These are phyloP conservation scores for Neonectria ditissima DNA, from an alignment of 2,329 filamentous ascomycete species.

Conservation along the genomic window DNA sequence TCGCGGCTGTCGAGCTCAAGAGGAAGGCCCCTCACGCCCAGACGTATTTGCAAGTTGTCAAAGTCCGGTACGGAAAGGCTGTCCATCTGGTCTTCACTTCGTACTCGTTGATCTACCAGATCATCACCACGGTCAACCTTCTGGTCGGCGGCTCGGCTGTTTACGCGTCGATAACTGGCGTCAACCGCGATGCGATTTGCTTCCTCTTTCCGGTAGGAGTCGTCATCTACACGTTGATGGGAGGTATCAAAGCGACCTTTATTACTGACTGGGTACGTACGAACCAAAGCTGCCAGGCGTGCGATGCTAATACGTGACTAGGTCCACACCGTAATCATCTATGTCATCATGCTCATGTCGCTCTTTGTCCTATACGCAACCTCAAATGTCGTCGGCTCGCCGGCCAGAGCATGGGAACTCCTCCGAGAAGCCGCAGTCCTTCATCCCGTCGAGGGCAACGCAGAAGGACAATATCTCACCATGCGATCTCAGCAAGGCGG, in stretches of 20 bases:
- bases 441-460: constrained; percentile 20
- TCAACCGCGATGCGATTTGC: constrained; percentile 27
- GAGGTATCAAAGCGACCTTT: constrained; percentile 26
- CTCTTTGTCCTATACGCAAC: constrained; percentile 26
- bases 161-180: constrained; percentile 24
- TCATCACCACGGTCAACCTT: constrained; percentile 27
- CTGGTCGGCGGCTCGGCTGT: constrained; percentile 26
- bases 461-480: constrained; percentile 19
- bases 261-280: constrained; percentile 24
- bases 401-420: constrained; percentile 20
- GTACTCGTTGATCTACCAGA: constrained; percentile 23
- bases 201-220: constrained; percentile 26
- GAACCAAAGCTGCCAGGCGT: background rate
- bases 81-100: constrained; percentile 21
- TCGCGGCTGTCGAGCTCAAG: constrained; percentile 23
- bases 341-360: constrained; percentile 23
- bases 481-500: constrained; percentile 22
- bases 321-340: constrained; percentile 24
- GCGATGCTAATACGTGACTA: background rate
- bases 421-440: constrained; percentile 16
- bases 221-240: constrained; percentile 24
- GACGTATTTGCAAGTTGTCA: constrained; percentile 20
- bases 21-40: constrained; percentile 23
- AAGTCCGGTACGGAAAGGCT: constrained; percentile 17
- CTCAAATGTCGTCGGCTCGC: constrained; percentile 13